Evolutionary conservation across 2,329 filamentous ascomycete genomes (phyloP).

Genomic region (Spiromastix sp.): DNA sequence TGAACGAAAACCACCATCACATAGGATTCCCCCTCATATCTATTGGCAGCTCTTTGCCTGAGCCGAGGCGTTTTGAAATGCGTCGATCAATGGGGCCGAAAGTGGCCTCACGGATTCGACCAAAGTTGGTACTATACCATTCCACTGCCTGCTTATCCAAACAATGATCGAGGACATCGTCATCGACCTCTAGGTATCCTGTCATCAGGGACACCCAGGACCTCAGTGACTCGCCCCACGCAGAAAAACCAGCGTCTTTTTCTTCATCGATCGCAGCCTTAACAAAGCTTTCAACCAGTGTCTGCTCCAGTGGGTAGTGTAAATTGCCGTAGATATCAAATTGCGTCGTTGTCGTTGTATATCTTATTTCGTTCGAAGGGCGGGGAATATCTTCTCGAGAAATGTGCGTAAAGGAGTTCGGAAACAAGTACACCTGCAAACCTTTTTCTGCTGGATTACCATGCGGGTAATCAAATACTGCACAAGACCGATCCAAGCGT

Average conservation of each 20-base stretch:
- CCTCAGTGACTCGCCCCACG: slow-evolving; percentile 14
- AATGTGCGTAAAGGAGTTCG: slow-evolving; percentile 12
- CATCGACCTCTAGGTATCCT: slow-evolving; percentile 18
- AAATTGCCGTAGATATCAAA: slow-evolving; percentile 12
- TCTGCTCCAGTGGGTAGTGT: slow-evolving; percentile 11
- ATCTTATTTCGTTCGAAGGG: no score
- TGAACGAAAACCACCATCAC: slow-evolving; percentile 5
- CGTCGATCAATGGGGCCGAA: slow-evolving; percentile 14
- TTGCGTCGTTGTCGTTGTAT: slow-evolving; percentile 7
- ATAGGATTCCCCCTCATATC: slow-evolving; percentile 17
- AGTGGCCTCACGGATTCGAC: slow-evolving; percentile 16
- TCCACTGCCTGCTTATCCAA: slow-evolving; percentile 15
- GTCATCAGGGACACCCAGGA: slow-evolving; percentile 18
- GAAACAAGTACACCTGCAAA: slow-evolving; percentile 11
- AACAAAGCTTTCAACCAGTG: slow-evolving; percentile 17
- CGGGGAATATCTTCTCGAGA: background rate
- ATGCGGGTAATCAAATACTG: slow-evolving; percentile 16
- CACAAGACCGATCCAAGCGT: slow-evolving; percentile 14
- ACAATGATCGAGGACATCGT: slow-evolving; percentile 19
- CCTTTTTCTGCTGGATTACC: slow-evolving; percentile 7
- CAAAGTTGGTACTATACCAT: slow-evolving; percentile 21
- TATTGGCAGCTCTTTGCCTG: slow-evolving; percentile 16
- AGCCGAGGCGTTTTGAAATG: slow-evolving; percentile 17
- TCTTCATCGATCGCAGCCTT: slow-evolving; percentile 18
- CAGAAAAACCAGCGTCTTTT: slow-evolving; percentile 9